phyloP scores from a whole-genome alignment of 768 basidiomycete genomes.

The Agrocybe chaxingu region DNA sequence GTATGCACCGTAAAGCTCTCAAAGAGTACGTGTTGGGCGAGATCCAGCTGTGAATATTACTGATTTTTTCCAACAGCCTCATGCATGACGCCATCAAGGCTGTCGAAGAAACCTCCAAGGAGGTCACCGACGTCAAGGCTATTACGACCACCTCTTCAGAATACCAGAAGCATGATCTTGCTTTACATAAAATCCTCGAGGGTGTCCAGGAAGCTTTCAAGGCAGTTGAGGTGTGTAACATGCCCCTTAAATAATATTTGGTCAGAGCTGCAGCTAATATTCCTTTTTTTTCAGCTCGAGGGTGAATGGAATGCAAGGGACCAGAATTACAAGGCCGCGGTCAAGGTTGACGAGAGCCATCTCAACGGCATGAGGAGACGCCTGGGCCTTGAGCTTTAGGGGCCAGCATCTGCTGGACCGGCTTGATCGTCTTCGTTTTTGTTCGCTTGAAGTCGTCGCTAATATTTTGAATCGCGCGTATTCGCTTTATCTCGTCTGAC shows the following conservation, averaged over 20 bases:
- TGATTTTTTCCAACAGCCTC: too few species aligned
- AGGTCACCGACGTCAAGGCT: too few species aligned
- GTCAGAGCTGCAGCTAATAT: background rate
- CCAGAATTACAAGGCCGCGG: constrained; percentile 1
- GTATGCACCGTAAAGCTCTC: background rate
- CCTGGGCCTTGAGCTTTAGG: background rate
- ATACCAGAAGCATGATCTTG: too few species aligned
- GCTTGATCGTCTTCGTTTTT: background rate
- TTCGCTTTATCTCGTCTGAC: background rate
- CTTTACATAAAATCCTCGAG: too few species aligned
- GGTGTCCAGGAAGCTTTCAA: too few species aligned
- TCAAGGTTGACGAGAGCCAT: constrained; percentile 7
- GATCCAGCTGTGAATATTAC: too few species aligned
- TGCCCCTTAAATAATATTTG: background rate
- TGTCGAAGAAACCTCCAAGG: too few species aligned
- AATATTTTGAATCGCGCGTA: background rate
- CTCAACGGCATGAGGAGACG: constrained; percentile 8
- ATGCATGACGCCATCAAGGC: too few species aligned
- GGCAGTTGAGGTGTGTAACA: too few species aligned
- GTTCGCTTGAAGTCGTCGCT: too few species aligned
- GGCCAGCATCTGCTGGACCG: background rate
- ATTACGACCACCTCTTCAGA: too few species aligned
- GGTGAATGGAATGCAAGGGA: constrained; percentile 4
- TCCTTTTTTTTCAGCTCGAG: background rate
- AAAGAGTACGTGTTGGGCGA: background rate